A percentile compares a stretch with the other conserved stretches of the same genome.
These are phyloP conservation scores for Trametes hirsuta DNA, from an alignment of 1,284 basidiomycete species.

Conservation along the genomic window DNA sequence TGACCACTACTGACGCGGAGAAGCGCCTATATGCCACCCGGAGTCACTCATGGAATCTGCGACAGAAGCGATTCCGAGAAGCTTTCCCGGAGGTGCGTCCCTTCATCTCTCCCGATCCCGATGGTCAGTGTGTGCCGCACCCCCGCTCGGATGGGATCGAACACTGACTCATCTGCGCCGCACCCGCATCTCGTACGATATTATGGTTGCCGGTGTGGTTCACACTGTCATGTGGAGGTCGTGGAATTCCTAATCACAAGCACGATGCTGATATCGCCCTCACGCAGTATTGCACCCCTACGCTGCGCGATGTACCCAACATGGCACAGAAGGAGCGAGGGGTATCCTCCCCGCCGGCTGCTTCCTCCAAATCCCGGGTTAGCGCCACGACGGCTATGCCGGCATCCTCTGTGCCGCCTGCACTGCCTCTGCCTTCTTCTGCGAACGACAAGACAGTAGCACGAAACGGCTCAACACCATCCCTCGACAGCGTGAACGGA, in stretches of 20 bases:
- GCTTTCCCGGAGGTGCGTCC: constrained; percentile 80
- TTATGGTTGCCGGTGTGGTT: not conserved
- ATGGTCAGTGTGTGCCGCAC: not conserved
- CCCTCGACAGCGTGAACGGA: constrained; percentile 18
- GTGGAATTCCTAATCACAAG: not conserved
- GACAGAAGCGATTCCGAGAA: constrained; percentile 81
- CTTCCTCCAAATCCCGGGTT: constrained; percentile 22
- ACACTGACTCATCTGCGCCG: constrained; percentile 4
- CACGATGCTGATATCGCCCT: not conserved
- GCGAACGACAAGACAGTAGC: constrained; percentile 17
- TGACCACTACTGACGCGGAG: constrained; percentile 80
- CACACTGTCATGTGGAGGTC: not conserved
- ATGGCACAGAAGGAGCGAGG: constrained; percentile 83
- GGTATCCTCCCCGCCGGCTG: constrained; percentile 38
- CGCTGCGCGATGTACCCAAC: constrained; percentile 78
- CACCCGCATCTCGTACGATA: constrained; percentile 2
- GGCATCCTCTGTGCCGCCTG: not conserved
- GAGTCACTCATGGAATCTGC: constrained; percentile 86
- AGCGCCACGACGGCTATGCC: constrained; percentile 16
- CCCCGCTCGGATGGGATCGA: not conserved
- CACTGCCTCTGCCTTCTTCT: constrained; percentile 1
- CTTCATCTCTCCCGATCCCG: constrained; percentile 2
- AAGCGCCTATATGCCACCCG: constrained; percentile 78
- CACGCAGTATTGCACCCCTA: constrained; percentile 67
- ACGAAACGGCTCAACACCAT: constrained; percentile 16